A percentile compares a stretch with the other conserved stretches of the same genome.
phyloP scores from a whole-genome alignment of 2,329 filamentous ascomycete genomes.

The Aotearoamyces nothofagi region DNA sequence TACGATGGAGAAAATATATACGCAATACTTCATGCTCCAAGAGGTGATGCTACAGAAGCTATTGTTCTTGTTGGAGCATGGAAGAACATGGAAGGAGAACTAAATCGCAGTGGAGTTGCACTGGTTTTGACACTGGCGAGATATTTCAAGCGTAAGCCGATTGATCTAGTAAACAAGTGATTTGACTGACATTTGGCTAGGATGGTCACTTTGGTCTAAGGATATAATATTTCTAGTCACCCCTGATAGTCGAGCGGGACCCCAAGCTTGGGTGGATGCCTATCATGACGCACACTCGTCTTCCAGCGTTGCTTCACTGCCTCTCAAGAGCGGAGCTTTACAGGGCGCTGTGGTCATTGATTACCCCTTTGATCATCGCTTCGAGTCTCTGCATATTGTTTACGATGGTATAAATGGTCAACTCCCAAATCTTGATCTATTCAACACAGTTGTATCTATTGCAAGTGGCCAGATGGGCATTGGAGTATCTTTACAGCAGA shows the following conservation, averaged over 20 bases:
- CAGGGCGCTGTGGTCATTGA: slow-evolving; percentile 91
- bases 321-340: slow-evolving; percentile 82
- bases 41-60: slow-evolving; percentile 92
- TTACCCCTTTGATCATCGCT: slow-evolving; percentile 71
- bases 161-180: slow-evolving; percentile 1
- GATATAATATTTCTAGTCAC: slow-evolving; percentile 90
- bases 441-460: slow-evolving; percentile 86
- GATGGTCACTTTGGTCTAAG: slow-evolving; percentile 97
- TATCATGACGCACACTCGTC: slow-evolving; percentile 84
- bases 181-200: slow-evolving; percentile 22
- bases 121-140: slow-evolving; percentile 75
- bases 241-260: slow-evolving; percentile 75
- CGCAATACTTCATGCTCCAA: slow-evolving; percentile 79
- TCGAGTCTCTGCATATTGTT: slow-evolving; percentile 76
- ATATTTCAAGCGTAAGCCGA: slow-evolving; percentile 82
- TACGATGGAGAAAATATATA: slow-evolving; percentile 83
- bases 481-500: slow-evolving; percentile 67
- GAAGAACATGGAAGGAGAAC: slow-evolving; percentile 61
- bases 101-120: slow-evolving; percentile 79
- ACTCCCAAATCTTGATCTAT: slow-evolving; percentile 84
- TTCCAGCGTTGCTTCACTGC: slow-evolving; percentile 54
- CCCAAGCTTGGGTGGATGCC: slow-evolving; percentile 93
- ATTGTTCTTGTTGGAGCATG: slow-evolving; percentile 86
- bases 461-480: slow-evolving; percentile 89
- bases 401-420: slow-evolving; percentile 96